Evolutionary conservation across 345 rosid genomes (phyloP), one percentile per base, ranked within the genome.

Genomic region (Lumnitzera littorea): DNA sequence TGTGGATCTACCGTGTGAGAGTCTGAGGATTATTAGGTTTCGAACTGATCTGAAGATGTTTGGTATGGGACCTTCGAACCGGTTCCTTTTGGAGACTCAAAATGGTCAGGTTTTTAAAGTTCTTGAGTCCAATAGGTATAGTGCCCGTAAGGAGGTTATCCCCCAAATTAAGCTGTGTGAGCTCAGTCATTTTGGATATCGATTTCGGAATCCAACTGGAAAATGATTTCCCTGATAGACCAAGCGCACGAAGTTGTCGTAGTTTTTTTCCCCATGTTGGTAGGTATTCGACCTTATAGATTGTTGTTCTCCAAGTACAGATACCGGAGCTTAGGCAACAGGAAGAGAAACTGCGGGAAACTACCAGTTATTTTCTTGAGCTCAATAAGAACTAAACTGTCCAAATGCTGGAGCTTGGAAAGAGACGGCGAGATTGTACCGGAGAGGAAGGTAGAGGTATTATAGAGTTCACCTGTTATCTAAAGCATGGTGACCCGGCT

Each of bases 371-470:
- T 66, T 65, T 84, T 78, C 71, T 70, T 61, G 62, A 82, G 81
- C 66, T 82, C 6, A 0, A 0, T 24, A 1, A 91, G 61, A 71
- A n/a, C n/a, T 84, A 84, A 23, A 0, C 84, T 82, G 24, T 63
- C 81, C 14, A 87, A 84, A 65, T 71, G 29, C 27, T 69, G 66
- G 57, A 87, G 54, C 62, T 87, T 84, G 0, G 50, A 70, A 0
- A 87, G 65, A 6, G 76, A 74, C 3, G 91, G 78, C 3, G 97
- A 90, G 78, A 90, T 67, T 0, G 82, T 72, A 9, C 97, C 95
- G 15, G 91, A 57, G 11, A 85, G 74, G 56, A 56, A 85, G 63
- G 69, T 50, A 46, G 76, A 65, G 31, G 84, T 66, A 25, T 70
- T 64, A 31, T 66, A 83, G 1, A 53, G 58, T n/a, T 70, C 71